Evolutionary conservation across 495 filamentous ascomycete genomes (phyloP), one percentile per base, ranked within the genome.

Genomic region (Trichocladium antarcticum): DNA sequence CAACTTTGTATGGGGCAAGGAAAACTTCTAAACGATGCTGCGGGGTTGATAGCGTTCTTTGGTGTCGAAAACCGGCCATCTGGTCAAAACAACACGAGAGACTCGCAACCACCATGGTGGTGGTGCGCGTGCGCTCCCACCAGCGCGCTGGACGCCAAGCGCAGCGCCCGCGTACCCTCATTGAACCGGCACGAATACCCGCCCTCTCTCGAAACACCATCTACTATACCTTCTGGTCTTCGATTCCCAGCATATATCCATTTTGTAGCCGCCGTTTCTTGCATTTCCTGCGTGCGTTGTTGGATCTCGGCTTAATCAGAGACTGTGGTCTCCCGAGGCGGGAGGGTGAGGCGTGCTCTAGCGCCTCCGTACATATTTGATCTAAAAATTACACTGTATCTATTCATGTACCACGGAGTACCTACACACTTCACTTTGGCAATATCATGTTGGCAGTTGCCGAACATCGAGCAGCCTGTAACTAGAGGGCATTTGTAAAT

Each of bases 1-100:
- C 63, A 71, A 74, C 45, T 81, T 79, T 61, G 75, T 80, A 35
- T 83, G 80, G 81, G 82, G 82, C 54, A 85, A 86, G 70, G 82
- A 86, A 71, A 86, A 86, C 63, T 86, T 87, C 61, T 87, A 76
- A 58, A 16, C 35, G 17, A n/a, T n/a, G n/a, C n/a, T 7, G 22
- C 37, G 3, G 37, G 17, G 37, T 39, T 10, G 42, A 44, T 11
- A 3, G 3, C 36, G 22, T 22, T n/a, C 28, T 32, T 32, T 32
- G 31, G 7, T 11, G 31, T 10, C 3, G 31, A 10, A 10, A 11
- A 32, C 31, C 31, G 31, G 27, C 10, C 10, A 29, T 29, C 27
- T 29, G 5, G 34, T 31, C 47, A 21, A 17, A 1, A 11, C 39
- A 21, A 14, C 21, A n/a, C n/a, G n/a, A n/a, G n/a, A n/a, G n/a